Base-by-base conservation (phyloP, 2,329 filamentous ascomycete species). In the Hypoxylon sp. region DNA sequence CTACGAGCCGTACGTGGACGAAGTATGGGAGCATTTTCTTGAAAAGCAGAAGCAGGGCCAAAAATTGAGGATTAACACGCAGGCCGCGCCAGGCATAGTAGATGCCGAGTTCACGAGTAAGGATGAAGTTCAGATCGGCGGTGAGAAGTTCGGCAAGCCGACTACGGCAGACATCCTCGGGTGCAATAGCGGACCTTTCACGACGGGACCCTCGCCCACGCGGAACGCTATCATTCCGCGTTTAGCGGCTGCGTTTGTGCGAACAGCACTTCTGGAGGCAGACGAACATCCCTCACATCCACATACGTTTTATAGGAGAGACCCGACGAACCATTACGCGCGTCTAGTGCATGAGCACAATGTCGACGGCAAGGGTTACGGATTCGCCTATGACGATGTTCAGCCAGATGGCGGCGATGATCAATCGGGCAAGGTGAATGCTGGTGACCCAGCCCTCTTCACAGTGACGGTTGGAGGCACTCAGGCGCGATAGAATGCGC, bases 151-250 rank as follows among this genome's bases (percentile, higher is more conserved):
- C 76, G 65, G 75, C 1, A 83, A 85, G 64, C 91, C 91, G 0
- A 84, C 80, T 1, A 87, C 87, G 1, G 80, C 80, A 11, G 91
- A 93, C 77, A 90, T 93, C 69, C 88, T 92, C 75, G 86, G 85
- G 37, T 92, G 90, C 80, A 89, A 86, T 71, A 88, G 85, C 1
- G 89, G 89, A 0, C 88, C 89, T 0, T 91, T 91, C 71, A 81
- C 82, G 6, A 82, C 78, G 6, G 80, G 71, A 74, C 81, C 50
- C 74, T 85, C 66, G 58, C 67, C 76, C 22, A 75, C 63, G 74
- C 83, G 75, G 53, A 84, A 75, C 79, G 80, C 80, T 19, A 80
- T 83, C 58, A 83, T 72, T 85, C 91, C 80, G 33, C 80, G 70
- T 73, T 84, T 78, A 79, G 89, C 54, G 74, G 84, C 70, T 75